Conservation (phyloP, 139 green algal species). For the Mesotaenium endlicherianum region DNA sequence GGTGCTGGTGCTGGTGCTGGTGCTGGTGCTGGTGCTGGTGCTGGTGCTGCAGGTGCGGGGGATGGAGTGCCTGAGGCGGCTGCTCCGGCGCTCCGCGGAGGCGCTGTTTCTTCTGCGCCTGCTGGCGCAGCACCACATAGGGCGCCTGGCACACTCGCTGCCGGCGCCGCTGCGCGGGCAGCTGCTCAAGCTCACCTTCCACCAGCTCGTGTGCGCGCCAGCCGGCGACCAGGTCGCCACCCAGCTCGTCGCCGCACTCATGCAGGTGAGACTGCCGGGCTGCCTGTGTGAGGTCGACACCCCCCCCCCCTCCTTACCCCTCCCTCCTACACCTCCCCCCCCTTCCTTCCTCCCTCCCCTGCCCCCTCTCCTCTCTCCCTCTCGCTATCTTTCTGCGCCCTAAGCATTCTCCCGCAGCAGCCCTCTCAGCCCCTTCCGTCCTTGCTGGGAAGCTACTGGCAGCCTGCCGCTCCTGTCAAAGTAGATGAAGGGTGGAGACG, state of each 20-base stretch:
- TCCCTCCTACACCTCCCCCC: background rate
- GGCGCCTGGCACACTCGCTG: background rate
- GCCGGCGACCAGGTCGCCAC: constrained; percentile 1
- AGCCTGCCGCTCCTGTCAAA: too few species aligned
- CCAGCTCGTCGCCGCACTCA: constrained; percentile 19
- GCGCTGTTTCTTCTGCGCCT: constrained; percentile 27
- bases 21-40: too few species aligned
- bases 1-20: background rate
- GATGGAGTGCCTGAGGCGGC: constrained; percentile 24
- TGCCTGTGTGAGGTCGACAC: too few species aligned
- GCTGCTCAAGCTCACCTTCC: constrained; percentile 26
- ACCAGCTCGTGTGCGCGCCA: constrained; percentile 19
- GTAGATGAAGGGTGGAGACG: too few species aligned
- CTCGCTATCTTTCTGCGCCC: too few species aligned
- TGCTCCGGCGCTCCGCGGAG: constrained; percentile 26
- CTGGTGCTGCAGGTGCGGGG: constrained; percentile 3
- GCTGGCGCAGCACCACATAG: constrained; percentile 31
- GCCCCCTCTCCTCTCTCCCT: background rate
- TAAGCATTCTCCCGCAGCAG: too few species aligned
- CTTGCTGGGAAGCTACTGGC: too few species aligned
- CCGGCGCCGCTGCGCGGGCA: background rate
- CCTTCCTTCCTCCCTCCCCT: background rate
- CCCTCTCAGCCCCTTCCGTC: too few species aligned
- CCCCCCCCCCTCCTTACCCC: background rate
- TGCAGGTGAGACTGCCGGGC: constrained; percentile 8